Percentiles rank a stretch among this genome's conserved stretches.
Evolutionary conservation across 768 basidiomycete genomes (phyloP).

Genomic region (Coprinopsis cinerea): DNA sequence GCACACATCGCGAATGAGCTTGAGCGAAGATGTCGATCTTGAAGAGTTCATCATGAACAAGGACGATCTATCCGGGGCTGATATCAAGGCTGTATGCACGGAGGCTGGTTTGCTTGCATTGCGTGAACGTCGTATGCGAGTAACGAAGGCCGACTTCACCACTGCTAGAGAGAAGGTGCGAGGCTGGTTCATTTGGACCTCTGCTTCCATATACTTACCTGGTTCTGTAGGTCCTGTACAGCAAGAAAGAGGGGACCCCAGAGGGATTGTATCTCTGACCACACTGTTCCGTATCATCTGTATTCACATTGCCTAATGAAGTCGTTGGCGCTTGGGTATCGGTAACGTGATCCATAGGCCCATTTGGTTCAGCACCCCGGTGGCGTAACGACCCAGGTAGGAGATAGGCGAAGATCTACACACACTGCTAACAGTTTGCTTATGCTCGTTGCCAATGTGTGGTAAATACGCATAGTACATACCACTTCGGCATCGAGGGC

Average conservation of each 20-base stretch:
- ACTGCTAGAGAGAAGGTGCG: slow-evolving; percentile 88
- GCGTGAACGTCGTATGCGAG: slow-evolving; percentile 91
- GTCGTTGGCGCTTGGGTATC: too few species aligned
- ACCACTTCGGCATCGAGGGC: too few species aligned
- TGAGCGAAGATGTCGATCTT: slow-evolving; percentile 82
- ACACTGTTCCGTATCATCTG: neutral
- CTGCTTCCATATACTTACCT: slow-evolving; percentile 9
- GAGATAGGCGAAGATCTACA: too few species aligned
- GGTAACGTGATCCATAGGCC: too few species aligned
- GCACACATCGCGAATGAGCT: slow-evolving; percentile 93
- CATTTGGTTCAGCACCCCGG: too few species aligned
- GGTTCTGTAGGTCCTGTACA: slow-evolving; percentile 64
- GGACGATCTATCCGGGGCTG: slow-evolving; percentile 94
- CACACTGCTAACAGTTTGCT: too few species aligned
- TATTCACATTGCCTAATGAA: too few species aligned
- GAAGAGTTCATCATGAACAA: slow-evolving; percentile 96
- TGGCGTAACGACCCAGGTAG: too few species aligned
- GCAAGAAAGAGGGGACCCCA: slow-evolving; percentile 96
- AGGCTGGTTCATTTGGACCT: neutral
- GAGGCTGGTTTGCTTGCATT: slow-evolving; percentile 96
- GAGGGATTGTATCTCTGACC: slow-evolving; percentile 78
- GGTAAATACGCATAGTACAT: too few species aligned
- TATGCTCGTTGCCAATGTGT: too few species aligned
- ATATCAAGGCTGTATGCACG: slow-evolving; percentile 98
- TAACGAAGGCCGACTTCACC: slow-evolving; percentile 87